Evolutionary conservation across 306 rosid species (phyloP).

Genomic region (Cicer chorassanicum): DNA sequence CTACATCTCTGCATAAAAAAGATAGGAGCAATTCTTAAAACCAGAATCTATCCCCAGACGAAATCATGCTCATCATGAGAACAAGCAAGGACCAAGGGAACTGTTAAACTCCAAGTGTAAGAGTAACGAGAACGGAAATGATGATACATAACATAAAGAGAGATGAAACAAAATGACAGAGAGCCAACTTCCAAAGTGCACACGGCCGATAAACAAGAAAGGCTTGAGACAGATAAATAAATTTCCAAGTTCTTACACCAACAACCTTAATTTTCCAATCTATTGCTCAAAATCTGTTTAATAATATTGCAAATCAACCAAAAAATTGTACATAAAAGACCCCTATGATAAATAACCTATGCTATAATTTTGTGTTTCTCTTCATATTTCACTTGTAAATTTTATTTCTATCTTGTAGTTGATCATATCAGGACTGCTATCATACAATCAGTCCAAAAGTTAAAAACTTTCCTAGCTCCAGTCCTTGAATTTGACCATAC

Average conservation of each 20-base stretch:
- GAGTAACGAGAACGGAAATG: neutral
- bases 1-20: neutral
- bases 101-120: neutral
- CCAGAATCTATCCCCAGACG: neutral
- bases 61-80: neutral
- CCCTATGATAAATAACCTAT: neutral
- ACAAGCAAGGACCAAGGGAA: constrained; percentile 1
- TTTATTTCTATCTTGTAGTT: neutral
- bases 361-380: neutral
- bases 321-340: neutral
- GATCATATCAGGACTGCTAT: constrained; percentile 20
- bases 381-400: neutral
- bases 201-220: neutral
- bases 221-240: neutral
- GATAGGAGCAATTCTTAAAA: neutral
- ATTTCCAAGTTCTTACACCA: neutral
- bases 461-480: neutral
- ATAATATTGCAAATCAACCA: neutral
- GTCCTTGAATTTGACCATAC: neutral
- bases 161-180: neutral
- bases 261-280: constrained; percentile 1
- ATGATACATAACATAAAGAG: constrained; percentile 9
- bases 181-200: neutral
- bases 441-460: neutral
- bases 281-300: neutral